Evolutionary conservation across 2,329 filamentous ascomycete genomes (phyloP), one percentile per base, ranked within the genome.

Genomic region (Colletotrichum destructivum): DNA sequence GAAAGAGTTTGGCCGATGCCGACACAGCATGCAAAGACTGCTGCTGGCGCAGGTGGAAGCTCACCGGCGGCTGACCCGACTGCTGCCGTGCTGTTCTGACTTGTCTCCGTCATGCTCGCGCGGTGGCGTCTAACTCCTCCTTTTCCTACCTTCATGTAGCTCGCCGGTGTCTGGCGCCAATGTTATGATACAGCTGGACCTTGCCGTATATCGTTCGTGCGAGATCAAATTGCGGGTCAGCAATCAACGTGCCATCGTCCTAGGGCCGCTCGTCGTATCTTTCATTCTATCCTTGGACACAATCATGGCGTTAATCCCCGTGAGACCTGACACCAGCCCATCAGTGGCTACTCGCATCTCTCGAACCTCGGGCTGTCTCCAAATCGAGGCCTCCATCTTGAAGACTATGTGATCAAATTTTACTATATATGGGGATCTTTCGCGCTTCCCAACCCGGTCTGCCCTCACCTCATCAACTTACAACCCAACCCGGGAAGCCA

Each of bases 351-450:
- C 47, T 54, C 59, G 44, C 62, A 47, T 66, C 26, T 46, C 56
- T 44, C 62, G 54, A 23, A 49, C 67, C 49, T 57, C 46, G 55
- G 51, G 49, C 18, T 68, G 57, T 21, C 26, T 62, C n/a, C 38
- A 38, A 47, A 15, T 26, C n/a, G 42, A n/a, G 15, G 35, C 31
- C 13, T 4, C 15, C 56, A 65, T 69, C 59, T 21, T 65, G 67
- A 64, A 13, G 13, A 61, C 11, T 18, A 31, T 55, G 38, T 68
- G 69, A 60, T 72, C 47, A 23, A 26, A 60, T 55, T 55, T 69
- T 13, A 55, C 65, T 69, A 72, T 72, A 72, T 72, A 72, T 72
- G 52, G 42, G 26, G 40, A 31, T 18, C 69, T 51, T 72, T 26
- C 26, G 54, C 66, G 44, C 67, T 57, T 66, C 44, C 40, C 47